Conservation (phyloP, 2,329 filamentous ascomycete genomes). For the Talaromyces funiculosus region DNA sequence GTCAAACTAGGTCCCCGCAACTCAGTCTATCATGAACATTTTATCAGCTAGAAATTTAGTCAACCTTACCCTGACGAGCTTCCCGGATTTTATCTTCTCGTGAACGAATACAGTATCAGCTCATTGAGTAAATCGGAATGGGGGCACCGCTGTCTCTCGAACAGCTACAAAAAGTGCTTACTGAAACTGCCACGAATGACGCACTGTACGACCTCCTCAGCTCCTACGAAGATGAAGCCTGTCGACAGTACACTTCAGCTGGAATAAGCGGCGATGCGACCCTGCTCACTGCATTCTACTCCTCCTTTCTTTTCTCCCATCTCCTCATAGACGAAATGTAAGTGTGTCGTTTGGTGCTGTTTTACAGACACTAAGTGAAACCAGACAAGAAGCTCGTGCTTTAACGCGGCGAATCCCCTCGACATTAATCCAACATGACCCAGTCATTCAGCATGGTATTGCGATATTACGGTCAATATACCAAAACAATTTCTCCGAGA, state of each 20-base stretch:
- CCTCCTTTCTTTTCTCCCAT: slow-evolving; percentile 35
- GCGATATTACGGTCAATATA: slow-evolving; percentile 34
- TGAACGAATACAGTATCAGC: too few relatives aligned
- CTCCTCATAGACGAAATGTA: slow-evolving; percentile 37
- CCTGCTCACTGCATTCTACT: slow-evolving; percentile 35
- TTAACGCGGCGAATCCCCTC: slow-evolving; percentile 33
- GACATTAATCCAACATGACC: slow-evolving; percentile 24
- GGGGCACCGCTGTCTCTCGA: slow-evolving; percentile 26
- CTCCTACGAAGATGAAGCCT: slow-evolving; percentile 32
- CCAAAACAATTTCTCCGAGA: slow-evolving; percentile 31
- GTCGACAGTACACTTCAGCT: slow-evolving; percentile 23
- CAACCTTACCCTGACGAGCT: neutral
- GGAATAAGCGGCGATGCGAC: slow-evolving; percentile 20
- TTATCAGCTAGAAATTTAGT: neutral
- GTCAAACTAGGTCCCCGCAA: neutral
- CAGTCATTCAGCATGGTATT: slow-evolving; percentile 32
- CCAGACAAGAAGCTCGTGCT: slow-evolving; percentile 35
- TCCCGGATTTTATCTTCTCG: neutral
- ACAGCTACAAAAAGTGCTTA: slow-evolving; percentile 26
- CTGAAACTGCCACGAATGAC: slow-evolving; percentile 25
- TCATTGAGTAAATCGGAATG: slow-evolving; percentile 18
- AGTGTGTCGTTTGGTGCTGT: slow-evolving; percentile 10
- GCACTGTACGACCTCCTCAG: slow-evolving; percentile 32
- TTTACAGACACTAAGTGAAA: slow-evolving; percentile 3
- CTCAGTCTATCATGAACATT: neutral